phyloP scores from a whole-genome alignment of 1,284 basidiomycete genomes.

The Microstroma glucosiphilum region DNA sequence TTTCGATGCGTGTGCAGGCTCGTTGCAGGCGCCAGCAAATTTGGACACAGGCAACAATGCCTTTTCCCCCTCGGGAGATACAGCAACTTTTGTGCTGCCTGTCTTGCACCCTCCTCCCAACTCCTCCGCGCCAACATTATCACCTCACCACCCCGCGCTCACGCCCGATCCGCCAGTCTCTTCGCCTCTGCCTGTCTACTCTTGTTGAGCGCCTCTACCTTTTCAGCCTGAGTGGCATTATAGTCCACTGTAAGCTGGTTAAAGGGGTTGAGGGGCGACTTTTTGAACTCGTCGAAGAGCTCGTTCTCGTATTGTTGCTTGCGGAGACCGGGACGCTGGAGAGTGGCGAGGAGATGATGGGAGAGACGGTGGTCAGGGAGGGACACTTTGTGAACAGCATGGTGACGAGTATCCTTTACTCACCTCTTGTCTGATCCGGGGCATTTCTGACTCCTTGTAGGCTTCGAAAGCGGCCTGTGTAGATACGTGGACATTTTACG shows the following conservation, averaged over 20 bases:
- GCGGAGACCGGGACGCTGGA: slow-evolving; percentile 70
- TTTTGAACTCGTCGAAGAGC: slow-evolving; percentile 57
- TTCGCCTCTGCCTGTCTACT: slow-evolving; percentile 46
- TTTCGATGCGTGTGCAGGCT: no score
- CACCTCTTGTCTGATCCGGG: slow-evolving; percentile 64
- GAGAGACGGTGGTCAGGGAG: not conserved
- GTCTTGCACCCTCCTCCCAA: not conserved
- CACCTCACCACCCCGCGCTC: not conserved
- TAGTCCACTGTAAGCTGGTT: slow-evolving; percentile 55
- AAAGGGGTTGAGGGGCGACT: slow-evolving; percentile 80
- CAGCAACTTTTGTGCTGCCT: not conserved
- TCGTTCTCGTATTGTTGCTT: slow-evolving; percentile 70
- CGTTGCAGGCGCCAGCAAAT: no score
- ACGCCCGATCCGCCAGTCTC: slow-evolving; percentile 21
- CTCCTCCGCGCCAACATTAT: no score
- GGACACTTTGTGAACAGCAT: not conserved
- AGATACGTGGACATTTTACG: slow-evolving; percentile 12
- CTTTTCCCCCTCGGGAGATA: no score
- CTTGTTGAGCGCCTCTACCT: slow-evolving; percentile 63
- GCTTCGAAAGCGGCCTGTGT: slow-evolving; percentile 78
- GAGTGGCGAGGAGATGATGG: not conserved
- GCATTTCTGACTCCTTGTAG: slow-evolving; percentile 81
- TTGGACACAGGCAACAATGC: no score
- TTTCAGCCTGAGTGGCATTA: slow-evolving; percentile 75
- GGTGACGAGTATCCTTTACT: not conserved